Percentiles rank a stretch among this genome's conserved stretches.
Evolutionary conservation across 2,329 filamentous ascomycete species (phyloP).

Genomic region (Graphiopsis chlorocephala): DNA sequence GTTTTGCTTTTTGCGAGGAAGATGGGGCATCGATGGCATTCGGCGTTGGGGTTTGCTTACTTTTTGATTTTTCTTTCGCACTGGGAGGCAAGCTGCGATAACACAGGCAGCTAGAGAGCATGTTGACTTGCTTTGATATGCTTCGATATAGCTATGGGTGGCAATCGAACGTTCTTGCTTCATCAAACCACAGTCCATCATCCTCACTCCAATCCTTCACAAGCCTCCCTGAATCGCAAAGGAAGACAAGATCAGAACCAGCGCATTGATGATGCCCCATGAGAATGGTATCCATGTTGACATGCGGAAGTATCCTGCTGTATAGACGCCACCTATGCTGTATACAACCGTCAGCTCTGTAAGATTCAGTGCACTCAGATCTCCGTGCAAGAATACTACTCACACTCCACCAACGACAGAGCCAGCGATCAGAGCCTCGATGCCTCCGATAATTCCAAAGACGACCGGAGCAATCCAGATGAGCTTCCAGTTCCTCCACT

Average conservation of each 20-base stretch:
- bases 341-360: conserved; percentile 17
- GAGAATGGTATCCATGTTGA: conserved; percentile 91
- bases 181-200: background rate
- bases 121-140: background rate
- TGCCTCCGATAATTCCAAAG: conserved; percentile 67
- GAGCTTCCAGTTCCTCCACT: conserved; percentile 55
- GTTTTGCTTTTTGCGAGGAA: background rate
- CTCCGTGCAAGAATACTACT: conserved; percentile 34
- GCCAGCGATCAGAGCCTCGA: conserved; percentile 76
- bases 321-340: conserved; percentile 76
- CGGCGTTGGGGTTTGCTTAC: background rate
- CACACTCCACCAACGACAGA: conserved; percentile 79
- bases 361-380: background rate
- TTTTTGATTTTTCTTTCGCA: background rate
- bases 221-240: conserved; percentile 91
- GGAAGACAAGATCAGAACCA: conserved; percentile 79
- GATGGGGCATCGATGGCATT: background rate
- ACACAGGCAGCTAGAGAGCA: background rate
- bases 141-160: background rate
- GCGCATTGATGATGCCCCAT: conserved; percentile 80
- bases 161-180: background rate
- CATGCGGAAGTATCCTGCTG: conserved; percentile 81
- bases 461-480: conserved; percentile 71
- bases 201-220: conserved; percentile 43
- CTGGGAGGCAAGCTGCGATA: background rate